phyloP scores from a whole-genome alignment of 2,329 filamentous ascomycete species.

The Fusarium lyarnte region DNA sequence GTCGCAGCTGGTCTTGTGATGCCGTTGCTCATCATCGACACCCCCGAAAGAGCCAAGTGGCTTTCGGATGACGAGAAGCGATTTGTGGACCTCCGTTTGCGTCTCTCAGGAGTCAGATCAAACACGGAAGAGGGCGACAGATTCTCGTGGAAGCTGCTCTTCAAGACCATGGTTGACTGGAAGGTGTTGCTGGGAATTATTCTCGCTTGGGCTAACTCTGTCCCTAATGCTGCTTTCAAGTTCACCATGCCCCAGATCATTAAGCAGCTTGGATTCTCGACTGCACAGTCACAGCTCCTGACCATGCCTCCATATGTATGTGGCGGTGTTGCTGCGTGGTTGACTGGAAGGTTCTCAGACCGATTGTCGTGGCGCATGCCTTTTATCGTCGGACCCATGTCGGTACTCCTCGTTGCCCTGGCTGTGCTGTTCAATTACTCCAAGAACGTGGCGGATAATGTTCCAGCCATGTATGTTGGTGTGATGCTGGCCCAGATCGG shows the following conservation, averaged over 20 bases:
- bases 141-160: slow-evolving; percentile 40
- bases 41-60: slow-evolving; percentile 47
- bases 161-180: slow-evolving; percentile 52
- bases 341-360: slow-evolving; percentile 47
- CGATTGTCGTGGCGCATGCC: slow-evolving; percentile 51
- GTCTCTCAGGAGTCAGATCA: slow-evolving; percentile 45
- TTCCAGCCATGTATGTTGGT: slow-evolving; percentile 36
- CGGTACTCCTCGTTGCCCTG: slow-evolving; percentile 45
- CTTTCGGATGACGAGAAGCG: slow-evolving; percentile 52
- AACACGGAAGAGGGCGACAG: slow-evolving; percentile 38
- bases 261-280: slow-evolving; percentile 51
- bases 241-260: slow-evolving; percentile 51
- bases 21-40: slow-evolving; percentile 55
- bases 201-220: slow-evolving; percentile 46
- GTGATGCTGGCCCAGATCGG: slow-evolving; percentile 32
- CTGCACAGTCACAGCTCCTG: slow-evolving; percentile 39
- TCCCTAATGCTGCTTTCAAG: slow-evolving; percentile 38
- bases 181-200: slow-evolving; percentile 49
- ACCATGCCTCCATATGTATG: slow-evolving; percentile 50
- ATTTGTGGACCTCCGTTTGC: slow-evolving; percentile 38
- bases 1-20: slow-evolving; percentile 46
- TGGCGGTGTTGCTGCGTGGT: slow-evolving; percentile 43
- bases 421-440: slow-evolving; percentile 48
- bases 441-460: slow-evolving; percentile 49
- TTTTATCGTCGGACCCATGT: slow-evolving; percentile 48